Percentiles rank a stretch among this genome's conserved stretches.
Evolutionary conservation across 2,329 filamentous ascomycete genomes (phyloP).

Genomic region (Zalaria sp.): DNA sequence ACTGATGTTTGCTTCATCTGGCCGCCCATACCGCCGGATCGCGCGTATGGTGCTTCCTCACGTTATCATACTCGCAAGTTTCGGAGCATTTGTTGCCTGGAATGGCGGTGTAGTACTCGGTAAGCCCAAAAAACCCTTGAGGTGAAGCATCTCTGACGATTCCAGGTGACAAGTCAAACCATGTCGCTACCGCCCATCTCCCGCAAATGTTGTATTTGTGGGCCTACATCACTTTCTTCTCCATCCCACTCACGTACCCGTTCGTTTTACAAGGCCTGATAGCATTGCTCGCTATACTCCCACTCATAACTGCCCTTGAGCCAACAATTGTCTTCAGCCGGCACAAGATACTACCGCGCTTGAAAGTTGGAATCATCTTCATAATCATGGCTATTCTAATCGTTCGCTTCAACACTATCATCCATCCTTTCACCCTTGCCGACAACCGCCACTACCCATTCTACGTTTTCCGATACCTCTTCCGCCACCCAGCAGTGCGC

Average conservation of each 20-base stretch:
- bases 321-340: conserved; percentile 20
- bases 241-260: conserved; percentile 58
- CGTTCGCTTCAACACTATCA: conserved; percentile 75
- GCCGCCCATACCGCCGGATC: conserved; percentile 2
- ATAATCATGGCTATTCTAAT: conserved; percentile 29
- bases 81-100: conserved; percentile 64
- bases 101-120: conserved; percentile 88
- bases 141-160: not conserved
- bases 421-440: conserved; percentile 90
- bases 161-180: conserved; percentile 82
- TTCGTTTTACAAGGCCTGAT: conserved; percentile 26
- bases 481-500: conserved; percentile 42
- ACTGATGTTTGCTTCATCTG: not conserved
- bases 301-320: conserved; percentile 13
- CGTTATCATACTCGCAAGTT: conserved; percentile 49
- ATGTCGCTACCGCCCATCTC: conserved; percentile 75
- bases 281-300: conserved; percentile 11
- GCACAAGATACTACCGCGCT: conserved; percentile 20
- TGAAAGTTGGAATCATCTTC: conserved; percentile 21
- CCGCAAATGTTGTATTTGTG: conserved; percentile 93
- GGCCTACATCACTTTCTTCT: conserved; percentile 84
- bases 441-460: conserved; percentile 98
- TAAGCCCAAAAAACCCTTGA: conserved; percentile 15
- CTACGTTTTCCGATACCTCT: conserved; percentile 77
- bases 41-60: conserved; percentile 26